These are phyloP conservation scores for Xylaria venustula DNA, from an alignment of 495 filamentous ascomycete species.

Conservation along the genomic window DNA sequence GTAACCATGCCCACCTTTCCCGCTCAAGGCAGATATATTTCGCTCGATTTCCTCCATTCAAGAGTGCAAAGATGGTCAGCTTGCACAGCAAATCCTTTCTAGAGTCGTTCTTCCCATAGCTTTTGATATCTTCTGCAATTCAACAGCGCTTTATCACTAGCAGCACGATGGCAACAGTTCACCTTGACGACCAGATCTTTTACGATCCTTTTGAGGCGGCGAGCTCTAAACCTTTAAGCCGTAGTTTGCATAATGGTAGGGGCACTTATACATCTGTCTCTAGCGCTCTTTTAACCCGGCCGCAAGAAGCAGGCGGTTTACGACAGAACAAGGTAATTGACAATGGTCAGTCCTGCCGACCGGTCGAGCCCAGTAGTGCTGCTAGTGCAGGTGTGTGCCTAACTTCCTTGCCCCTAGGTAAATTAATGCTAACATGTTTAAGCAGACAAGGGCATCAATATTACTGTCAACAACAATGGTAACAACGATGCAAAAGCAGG, in stretches of 20 bases:
- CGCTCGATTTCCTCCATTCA: conserved; percentile 16
- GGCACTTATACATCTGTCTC: conserved; percentile 16
- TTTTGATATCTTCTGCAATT: conserved; percentile 16
- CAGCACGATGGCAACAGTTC: conserved; percentile 14
- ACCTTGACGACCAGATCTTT: conserved; percentile 21
- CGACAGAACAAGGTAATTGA: conserved; percentile 9
- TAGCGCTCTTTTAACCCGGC: conserved; percentile 15
- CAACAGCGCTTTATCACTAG: conserved; percentile 9
- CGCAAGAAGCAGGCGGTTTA: conserved; percentile 14
- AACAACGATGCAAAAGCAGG: conserved; percentile 17
- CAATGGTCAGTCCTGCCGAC: conserved; percentile 17
- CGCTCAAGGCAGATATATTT: conserved; percentile 19
- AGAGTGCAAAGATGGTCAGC: conserved; percentile 14
- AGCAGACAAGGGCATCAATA: conserved; percentile 22
- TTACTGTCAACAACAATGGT: conserved; percentile 7
- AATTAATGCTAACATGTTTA: conserved; percentile 11
- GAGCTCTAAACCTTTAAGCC: conserved; percentile 14
- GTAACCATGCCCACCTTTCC: conserved; percentile 17
- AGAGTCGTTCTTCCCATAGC: conserved; percentile 1
- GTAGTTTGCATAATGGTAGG: background rate
- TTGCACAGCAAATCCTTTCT: conserved; percentile 6
- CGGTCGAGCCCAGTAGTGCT: conserved; percentile 17
- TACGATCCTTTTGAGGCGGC: conserved; percentile 11
- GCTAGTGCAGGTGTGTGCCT: conserved; percentile 23
- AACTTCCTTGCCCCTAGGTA: conserved; percentile 17